These are phyloP conservation scores for Saccharomyces pastorianus DNA, from an alignment of 1,139 yeast genomes.

Conservation along the genomic window DNA sequence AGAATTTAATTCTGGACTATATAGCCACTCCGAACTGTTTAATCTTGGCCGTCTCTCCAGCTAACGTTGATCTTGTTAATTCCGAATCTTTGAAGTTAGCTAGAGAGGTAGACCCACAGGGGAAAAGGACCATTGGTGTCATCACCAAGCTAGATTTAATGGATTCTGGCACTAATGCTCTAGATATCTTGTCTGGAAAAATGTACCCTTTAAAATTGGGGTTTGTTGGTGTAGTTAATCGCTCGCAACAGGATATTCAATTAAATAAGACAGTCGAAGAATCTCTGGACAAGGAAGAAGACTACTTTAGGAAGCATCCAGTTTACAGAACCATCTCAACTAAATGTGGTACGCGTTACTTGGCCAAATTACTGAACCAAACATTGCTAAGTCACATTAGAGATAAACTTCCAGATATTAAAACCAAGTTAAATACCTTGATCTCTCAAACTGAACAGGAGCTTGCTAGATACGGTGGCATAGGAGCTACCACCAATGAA, in stretches of 20 bases:
- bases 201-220: constrained; percentile 92
- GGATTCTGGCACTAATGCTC: constrained; percentile 97
- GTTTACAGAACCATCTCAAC: constrained; percentile 79
- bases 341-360: constrained; percentile 84
- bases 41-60: constrained; percentile 92
- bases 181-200: constrained; percentile 87
- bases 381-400: constrained; percentile 89
- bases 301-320: constrained; percentile 75
- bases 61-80: constrained; percentile 92
- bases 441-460: constrained; percentile 98
- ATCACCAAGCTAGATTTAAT: constrained; percentile 86
- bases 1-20: constrained; percentile 79
- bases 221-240: constrained; percentile 89
- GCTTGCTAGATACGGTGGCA: constrained; percentile 70
- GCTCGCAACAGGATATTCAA: constrained; percentile 93
- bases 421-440: constrained; percentile 83
- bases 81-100: constrained; percentile 92
- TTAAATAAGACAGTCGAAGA: constrained; percentile 72
- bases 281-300: constrained; percentile 71
- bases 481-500: constrained; percentile 44
- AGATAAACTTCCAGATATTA: constrained; percentile 91
- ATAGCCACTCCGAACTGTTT: constrained; percentile 92
- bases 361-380: constrained; percentile 77
- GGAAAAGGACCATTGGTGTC: constrained; percentile 91
- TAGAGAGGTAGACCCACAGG: constrained; percentile 93